A percentile compares a stretch with the other conserved stretches of the same genome.
Conservation (phyloP, 805 yeast genomes). For the Suhomyces sp. region DNA sequence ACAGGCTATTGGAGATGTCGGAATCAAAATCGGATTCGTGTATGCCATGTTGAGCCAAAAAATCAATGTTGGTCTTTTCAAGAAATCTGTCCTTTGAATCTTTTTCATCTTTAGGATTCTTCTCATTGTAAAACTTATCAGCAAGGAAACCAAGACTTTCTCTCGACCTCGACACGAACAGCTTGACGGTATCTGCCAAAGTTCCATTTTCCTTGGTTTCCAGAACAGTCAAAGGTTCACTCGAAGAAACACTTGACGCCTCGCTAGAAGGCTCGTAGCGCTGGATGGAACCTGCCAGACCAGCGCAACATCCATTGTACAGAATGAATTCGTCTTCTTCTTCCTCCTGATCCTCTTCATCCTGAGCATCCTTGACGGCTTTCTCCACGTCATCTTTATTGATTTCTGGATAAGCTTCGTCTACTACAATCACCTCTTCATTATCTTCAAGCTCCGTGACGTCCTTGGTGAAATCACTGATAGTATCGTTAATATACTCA, state of each 20-base stretch:
- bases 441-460: background rate
- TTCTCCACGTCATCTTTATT: background rate
- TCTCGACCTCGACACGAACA: slow-evolving; percentile 3
- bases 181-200: background rate
- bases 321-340: background rate
- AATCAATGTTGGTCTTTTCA: background rate
- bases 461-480: slow-evolving; percentile 4
- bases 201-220: background rate
- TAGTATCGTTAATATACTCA: slow-evolving; percentile 4
- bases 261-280: slow-evolving; percentile 5
- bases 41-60: background rate
- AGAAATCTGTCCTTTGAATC: background rate
- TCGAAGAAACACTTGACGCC: background rate
- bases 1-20: background rate
- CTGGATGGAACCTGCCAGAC: slow-evolving; percentile 4
- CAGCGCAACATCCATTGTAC: slow-evolving; percentile 5
- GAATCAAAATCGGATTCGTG: slow-evolving; percentile 7
- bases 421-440: slow-evolving; percentile 1
- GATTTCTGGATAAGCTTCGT: slow-evolving; percentile 5
- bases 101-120: background rate
- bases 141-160: slow-evolving; percentile 9
- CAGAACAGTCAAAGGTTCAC: background rate
- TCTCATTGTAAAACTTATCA: slow-evolving; percentile 5
- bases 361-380: background rate
- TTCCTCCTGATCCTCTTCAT: background rate